These are phyloP conservation scores for Xanthoparmelia taractica DNA, from an alignment of 495 filamentous ascomycete genomes.

Conservation along the genomic window DNA sequence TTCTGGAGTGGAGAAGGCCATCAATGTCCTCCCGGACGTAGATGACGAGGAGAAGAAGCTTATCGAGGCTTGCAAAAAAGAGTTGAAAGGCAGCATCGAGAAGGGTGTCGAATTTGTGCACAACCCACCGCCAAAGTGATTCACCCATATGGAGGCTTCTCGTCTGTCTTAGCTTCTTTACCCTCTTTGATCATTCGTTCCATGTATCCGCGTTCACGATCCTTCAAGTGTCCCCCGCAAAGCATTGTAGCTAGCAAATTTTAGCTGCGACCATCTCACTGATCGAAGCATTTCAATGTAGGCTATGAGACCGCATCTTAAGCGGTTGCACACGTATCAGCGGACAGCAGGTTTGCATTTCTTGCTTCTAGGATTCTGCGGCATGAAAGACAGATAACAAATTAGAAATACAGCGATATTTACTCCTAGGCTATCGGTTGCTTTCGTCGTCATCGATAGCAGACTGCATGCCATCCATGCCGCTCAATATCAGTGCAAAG, in stretches of 20 bases:
- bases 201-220: not conserved
- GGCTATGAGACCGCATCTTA: slow-evolving; percentile 18
- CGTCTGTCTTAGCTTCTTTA: slow-evolving; percentile 18
- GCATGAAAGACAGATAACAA: not conserved
- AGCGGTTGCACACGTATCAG: not conserved
- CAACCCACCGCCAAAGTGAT: slow-evolving; percentile 72
- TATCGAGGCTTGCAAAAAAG: slow-evolving; percentile 62
- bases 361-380: not conserved
- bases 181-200: slow-evolving; percentile 3
- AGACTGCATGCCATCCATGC: slow-evolving; percentile 8
- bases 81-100: slow-evolving; percentile 81
- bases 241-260: slow-evolving; percentile 16
- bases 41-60: slow-evolving; percentile 81
- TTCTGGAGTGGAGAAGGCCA: slow-evolving; percentile 72
- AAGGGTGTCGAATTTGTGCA: slow-evolving; percentile 88
- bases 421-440: not conserved
- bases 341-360: not conserved
- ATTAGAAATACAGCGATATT: not conserved
- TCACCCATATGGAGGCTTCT: slow-evolving; percentile 23
- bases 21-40: slow-evolving; percentile 64
- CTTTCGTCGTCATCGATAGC: not conserved
- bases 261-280: slow-evolving; percentile 18
- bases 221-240: slow-evolving; percentile 5
- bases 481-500: not conserved
- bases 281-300: slow-evolving; percentile 12